Evolutionary conservation across 2,329 filamentous ascomycete species (phyloP), one percentile per base, ranked within the genome.

Genomic region (Domatiomyces globalis): DNA sequence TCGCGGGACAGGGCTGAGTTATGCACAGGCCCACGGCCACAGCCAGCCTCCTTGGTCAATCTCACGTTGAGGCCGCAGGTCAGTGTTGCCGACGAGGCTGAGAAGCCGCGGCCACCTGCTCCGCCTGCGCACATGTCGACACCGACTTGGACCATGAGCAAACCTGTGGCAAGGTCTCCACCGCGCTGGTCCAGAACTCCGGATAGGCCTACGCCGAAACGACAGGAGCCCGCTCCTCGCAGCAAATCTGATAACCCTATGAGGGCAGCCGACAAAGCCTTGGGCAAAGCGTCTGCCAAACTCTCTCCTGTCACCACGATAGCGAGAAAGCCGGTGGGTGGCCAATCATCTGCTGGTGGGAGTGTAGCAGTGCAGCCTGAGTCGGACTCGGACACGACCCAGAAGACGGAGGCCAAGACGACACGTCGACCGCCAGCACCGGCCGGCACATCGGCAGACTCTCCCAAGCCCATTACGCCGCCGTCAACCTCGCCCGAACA

Each of bases 401-500:
- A 39, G 33, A 39, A 39, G 33, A 15, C 33, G 33, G 2, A 7
- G n/a, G 47, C 39, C 17, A 46, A 45, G 19, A 49, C 53, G n/a
- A 54, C 43, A 51, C 52, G 51, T 20, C 50, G 50, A 19, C 56
- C 52, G 42, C 54, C 51, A 55, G 62, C 51, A 52, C 63, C 49
- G 58, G 62, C 5, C 12, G 8, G 29, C 12, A 33, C 29, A 10
- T 33, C 29, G 15, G 33, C 10, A 4, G 33, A 15, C 10, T 39
- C 33, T 39, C 5, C 53, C 66, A 67, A 63, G 63, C 68, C 65
- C 56, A 67, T 74, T 52, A 72, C 73, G 33, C 63, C 73, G 18
- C 69, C 64, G 22, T 74, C 70, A 22, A 71, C 69, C 4, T 73
- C 74, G n/a, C 73, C 70, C 5, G 70, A 70, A 4, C 17, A 25